Evolutionary conservation across 2,329 filamentous ascomycete species (phyloP), one percentile per base, ranked within the genome.

Genomic region (Fusarium temperatum): DNA sequence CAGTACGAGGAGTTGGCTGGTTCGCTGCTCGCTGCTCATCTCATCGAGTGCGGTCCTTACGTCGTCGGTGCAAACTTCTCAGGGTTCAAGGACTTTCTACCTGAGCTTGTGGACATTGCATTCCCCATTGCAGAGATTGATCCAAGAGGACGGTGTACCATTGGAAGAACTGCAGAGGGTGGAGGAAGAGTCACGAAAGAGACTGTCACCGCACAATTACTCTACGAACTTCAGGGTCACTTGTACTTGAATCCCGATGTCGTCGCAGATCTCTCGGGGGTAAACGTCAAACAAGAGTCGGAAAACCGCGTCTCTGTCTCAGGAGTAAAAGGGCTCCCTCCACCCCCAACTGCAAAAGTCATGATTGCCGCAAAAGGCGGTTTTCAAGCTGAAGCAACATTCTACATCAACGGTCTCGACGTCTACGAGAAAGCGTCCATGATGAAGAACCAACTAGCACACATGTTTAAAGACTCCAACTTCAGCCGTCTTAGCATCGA

Each of bases 41-140:
- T 89, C 11, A 88, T 89, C 45, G 88, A 89, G 73, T 89, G 87
- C 72, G 84, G 83, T 1, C 82, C 85, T 1, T 90, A 90, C 61
- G 86, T 86, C 6, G 87, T 86, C 1, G 88, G 88, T 0, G 85
- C 81, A 0, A 89, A 90, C 70, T 90, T 89, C 67, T 83, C 87
- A 0, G 88, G 87, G 1, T 88, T 80, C 73, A 78, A 78, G 18
- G 77, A 81, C 2, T 77, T 81, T 38, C 54, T 80, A 1, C 67
- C 76, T 0, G 78, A 78, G 8, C 72, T 79, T 0, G 76, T 82
- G 15, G 77, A 81, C n/a, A 70, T 82, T 15, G 81, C 79, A 0
- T 83, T 80, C 38, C 82, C 82, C 1, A 82, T 85, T n/a, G 82
- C 82, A 9, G 82, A 84, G 73, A 79, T 85, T 6, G 78, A 78